A percentile compares a stretch with the other conserved stretches of the same genome.
Evolutionary conservation across 2,329 filamentous ascomycete species (phyloP).

Genomic region (Penicillium verrucosum): DNA sequence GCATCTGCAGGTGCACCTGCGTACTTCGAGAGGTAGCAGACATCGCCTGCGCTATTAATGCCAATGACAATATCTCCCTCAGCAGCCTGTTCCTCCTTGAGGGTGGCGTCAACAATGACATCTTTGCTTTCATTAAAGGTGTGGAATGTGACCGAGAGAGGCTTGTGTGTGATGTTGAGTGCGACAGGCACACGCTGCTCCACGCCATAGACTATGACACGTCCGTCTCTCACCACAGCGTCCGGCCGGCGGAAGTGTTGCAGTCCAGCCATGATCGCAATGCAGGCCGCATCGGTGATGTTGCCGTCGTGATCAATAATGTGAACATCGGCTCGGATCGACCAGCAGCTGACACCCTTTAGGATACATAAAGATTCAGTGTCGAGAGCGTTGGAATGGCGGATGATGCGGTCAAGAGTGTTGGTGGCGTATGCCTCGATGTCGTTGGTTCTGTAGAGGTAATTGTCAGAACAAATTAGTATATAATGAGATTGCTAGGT

Average conservation of each 20-base stretch:
- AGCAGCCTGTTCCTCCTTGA: conserved; percentile 52
- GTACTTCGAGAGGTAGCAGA: conserved; percentile 88
- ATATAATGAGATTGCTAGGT: neutral
- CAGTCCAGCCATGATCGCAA: conserved; percentile 82
- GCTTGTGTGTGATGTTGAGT: conserved; percentile 85
- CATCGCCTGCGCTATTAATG: conserved; percentile 83
- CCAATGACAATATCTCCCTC: conserved; percentile 73
- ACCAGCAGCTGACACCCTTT: conserved; percentile 87
- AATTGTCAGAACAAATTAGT: conserved; percentile 6
- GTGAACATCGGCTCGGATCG: conserved; percentile 85
- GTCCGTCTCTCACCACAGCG: conserved; percentile 78
- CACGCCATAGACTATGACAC: conserved; percentile 76
- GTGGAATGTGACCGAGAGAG: conserved; percentile 85
- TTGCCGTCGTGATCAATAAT: conserved; percentile 89
- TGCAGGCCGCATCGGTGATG: conserved; percentile 78
- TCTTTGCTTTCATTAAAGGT: conserved; percentile 60
- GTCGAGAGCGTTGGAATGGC: conserved; percentile 86
- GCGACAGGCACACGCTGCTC: conserved; percentile 87
- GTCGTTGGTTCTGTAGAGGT: conserved; percentile 63
- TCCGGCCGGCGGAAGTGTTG: conserved; percentile 91
- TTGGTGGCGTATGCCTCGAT: conserved; percentile 82
- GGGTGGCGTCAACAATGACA: conserved; percentile 46
- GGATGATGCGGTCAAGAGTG: conserved; percentile 88
- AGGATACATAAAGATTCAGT: conserved; percentile 94
- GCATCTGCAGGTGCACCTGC: conserved; percentile 82